A percentile compares a stretch with the other conserved stretches of the same genome.
Evolutionary conservation across 805 yeast genomes (phyloP).

Genomic region (Pichia manshurica): DNA sequence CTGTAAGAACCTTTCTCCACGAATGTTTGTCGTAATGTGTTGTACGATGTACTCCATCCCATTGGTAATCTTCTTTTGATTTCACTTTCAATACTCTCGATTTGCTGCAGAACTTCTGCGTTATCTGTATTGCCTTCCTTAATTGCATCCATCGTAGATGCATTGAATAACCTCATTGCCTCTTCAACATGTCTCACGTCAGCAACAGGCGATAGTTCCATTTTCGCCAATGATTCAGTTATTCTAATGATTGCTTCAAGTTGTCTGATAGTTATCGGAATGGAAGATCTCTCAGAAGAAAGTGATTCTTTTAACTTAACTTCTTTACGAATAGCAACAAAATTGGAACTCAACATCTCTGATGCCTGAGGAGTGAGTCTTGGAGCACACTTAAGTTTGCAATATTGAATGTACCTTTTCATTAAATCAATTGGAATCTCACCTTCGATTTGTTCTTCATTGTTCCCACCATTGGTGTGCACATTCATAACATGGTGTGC

Average conservation of each 20-base stretch:
- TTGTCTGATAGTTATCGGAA: constrained; percentile 97
- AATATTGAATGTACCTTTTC: constrained; percentile 89
- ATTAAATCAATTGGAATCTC: constrained; percentile 86
- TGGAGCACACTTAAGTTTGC: constrained; percentile 89
- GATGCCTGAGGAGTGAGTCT: constrained; percentile 83
- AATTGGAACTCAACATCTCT: constrained; percentile 84
- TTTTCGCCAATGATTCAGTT: constrained; percentile 87
- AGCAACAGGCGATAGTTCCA: constrained; percentile 78
- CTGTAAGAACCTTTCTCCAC: constrained; percentile 55
- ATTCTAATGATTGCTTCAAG: constrained; percentile 95
- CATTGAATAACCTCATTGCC: constrained; percentile 88
- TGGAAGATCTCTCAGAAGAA: constrained; percentile 84
- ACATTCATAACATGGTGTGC: constrained; percentile 94
- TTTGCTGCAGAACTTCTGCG: constrained; percentile 58
- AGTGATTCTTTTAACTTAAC: constrained; percentile 76
- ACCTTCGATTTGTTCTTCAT: constrained; percentile 52
- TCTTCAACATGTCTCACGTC: constrained; percentile 88
- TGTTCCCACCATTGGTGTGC: constrained; percentile 68
- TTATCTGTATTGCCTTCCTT: constrained; percentile 48
- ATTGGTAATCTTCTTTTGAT: constrained; percentile 86
- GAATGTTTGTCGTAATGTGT: constrained; percentile 77
- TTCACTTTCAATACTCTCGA: constrained; percentile 74
- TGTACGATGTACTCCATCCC: constrained; percentile 92
- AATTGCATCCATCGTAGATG: constrained; percentile 93
- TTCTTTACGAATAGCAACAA: constrained; percentile 81